phyloP scores from a whole-genome alignment of 148 eudicot species.

The Chenopodium berlandieri region DNA sequence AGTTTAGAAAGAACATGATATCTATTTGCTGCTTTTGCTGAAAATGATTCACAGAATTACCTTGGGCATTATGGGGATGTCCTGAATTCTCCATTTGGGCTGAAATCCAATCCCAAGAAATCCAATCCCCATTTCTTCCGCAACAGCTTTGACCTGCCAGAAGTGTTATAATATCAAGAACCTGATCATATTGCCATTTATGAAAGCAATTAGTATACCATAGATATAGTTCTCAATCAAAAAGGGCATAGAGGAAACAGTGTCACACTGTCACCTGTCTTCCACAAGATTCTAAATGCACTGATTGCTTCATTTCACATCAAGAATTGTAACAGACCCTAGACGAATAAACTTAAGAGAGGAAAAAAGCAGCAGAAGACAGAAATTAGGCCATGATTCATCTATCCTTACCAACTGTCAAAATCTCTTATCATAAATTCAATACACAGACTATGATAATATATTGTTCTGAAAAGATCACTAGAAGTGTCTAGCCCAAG shows the following conservation, averaged over 20 bases:
- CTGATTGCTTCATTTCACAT: not conserved
- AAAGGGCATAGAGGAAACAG: not conserved
- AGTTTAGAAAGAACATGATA: not conserved
- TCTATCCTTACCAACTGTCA: not conserved
- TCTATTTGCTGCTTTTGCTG: not conserved
- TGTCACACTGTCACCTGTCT: not conserved
- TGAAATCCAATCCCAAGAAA: conserved; percentile 95
- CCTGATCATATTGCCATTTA: not conserved
- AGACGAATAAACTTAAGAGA: not conserved
- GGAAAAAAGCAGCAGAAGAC: not conserved
- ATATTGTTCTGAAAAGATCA: not conserved
- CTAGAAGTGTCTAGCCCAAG: not conserved
- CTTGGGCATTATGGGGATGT: conserved; percentile 98
- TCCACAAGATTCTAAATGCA: not conserved
- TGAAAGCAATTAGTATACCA: not conserved
- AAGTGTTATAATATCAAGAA: conserved; percentile 5
- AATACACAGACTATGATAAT: not conserved
- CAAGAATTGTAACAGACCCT: not conserved
- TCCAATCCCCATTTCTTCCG: conserved; percentile 98
- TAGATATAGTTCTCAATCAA: not conserved
- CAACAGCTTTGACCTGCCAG: conserved; percentile 91
- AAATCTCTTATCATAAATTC: not conserved
- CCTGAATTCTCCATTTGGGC: conserved; percentile 82
- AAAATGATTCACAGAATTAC: conserved; percentile 31
- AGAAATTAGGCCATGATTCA: conserved; percentile 2